Base-by-base conservation (phyloP, 2,329 filamentous ascomycete genomes). In the Blumeria hordei region DNA sequence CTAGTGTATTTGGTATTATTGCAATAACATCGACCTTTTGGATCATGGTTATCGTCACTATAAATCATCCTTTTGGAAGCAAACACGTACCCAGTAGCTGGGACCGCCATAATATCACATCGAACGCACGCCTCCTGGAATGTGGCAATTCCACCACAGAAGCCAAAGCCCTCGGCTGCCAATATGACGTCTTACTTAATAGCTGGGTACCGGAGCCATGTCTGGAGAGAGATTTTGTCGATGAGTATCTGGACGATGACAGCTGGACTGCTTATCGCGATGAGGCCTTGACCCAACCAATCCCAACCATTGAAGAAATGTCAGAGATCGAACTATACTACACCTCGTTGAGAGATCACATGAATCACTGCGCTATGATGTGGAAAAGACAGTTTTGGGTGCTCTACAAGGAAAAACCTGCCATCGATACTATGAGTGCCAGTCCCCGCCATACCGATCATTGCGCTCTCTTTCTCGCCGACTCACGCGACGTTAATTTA, bases 301-400 rank as follows among this genome's bases (percentile, higher is more conserved):
- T 57, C 1, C 41, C 36, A n/a, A 53, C 44, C 6, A 37, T 56
- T 8, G 51, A 58, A 10, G 52, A 54, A 21, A 57, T 58, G 51
- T 43, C 28, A 1, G 55, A 58, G 11, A 49, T 43, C 1, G 55
- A 54, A 18, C 33, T 53, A n/a, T 58, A 52, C 34, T 59, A 53
- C 39, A 59, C 58, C 3, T 51, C 35, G 33, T 36, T 53, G 12
- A 55, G 56, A 41, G 63, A 68, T 39, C 63, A 68, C 45, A 63
- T 69, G 53, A 69, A 69, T 55, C 61, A 67, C 52, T 69, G 68
- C 56, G 65, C 70, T 51, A 66, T 67, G 57, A 62, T 73, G 59
- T 65, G 69, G 57, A 62, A 64, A 57, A 67, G 65, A 58, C 56
- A 57, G 69, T 73, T 60, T 65, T 67, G 57, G 62, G 67, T 56